Conservation (phyloP, 2,329 filamentous ascomycete species). For the Verticillium nonalfalfae region DNA sequence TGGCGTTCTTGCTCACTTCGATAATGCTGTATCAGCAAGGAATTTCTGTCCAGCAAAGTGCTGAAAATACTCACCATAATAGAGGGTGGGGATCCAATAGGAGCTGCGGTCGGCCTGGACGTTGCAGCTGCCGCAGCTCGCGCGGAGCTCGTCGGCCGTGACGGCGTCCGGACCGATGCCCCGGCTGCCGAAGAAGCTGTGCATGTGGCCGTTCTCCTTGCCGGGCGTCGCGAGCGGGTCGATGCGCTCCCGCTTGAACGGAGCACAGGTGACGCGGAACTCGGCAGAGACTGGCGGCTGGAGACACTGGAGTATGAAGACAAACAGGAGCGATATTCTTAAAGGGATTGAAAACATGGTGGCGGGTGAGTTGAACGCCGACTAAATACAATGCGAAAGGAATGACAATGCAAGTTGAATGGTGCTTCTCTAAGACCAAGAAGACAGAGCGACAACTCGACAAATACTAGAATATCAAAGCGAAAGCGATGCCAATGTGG, state of each 20-base stretch:
- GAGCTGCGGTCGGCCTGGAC: neutral
- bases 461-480: too few relatives aligned
- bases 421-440: neutral
- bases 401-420: neutral
- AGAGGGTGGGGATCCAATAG: conserved; percentile 1
- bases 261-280: conserved; percentile 1
- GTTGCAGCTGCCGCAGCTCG: neutral
- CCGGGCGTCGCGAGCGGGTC: neutral
- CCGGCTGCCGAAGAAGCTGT: conserved; percentile 1
- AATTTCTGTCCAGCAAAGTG: neutral
- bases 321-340: neutral
- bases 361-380: neutral
- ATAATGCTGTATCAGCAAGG: neutral
- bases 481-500: too few relatives aligned
- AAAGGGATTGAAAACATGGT: neutral
- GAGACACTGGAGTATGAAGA: neutral
- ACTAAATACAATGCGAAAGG: neutral
- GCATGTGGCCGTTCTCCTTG: conserved; percentile 2
- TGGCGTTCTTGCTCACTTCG: neutral
- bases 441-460: neutral
- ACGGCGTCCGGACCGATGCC: neutral
- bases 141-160: neutral
- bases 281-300: neutral
- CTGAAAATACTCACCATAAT: neutral
- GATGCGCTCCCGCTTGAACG: conserved; percentile 2